phyloP scores from a whole-genome alignment of 805 yeast species.

The Ogataea zsoltii region DNA sequence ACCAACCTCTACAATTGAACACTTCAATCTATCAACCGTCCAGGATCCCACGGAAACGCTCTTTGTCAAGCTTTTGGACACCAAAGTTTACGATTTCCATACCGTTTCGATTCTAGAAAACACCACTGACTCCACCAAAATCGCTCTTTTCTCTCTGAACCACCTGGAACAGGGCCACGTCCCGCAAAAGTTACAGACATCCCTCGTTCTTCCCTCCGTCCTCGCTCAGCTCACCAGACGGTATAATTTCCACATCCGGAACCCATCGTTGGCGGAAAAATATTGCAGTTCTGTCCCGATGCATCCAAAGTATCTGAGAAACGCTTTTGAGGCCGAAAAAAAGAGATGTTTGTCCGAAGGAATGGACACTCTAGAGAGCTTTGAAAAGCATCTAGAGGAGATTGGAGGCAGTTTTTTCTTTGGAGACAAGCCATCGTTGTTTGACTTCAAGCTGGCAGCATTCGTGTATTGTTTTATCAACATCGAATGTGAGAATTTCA shows the following conservation, averaged over 20 bases:
- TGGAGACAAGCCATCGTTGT: slow-evolving; percentile 19
- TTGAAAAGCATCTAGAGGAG: slow-evolving; percentile 11
- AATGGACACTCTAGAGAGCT: slow-evolving; percentile 10
- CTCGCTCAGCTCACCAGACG: slow-evolving; percentile 28
- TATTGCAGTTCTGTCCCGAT: slow-evolving; percentile 8
- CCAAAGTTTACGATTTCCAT: slow-evolving; percentile 51
- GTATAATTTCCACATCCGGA: slow-evolving; percentile 39
- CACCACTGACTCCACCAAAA: not conserved
- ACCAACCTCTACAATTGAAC: slow-evolving; percentile 38
- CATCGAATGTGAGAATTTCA: slow-evolving; percentile 14
- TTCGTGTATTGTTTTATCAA: slow-evolving; percentile 19
- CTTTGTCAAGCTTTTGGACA: slow-evolving; percentile 45
- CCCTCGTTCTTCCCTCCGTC: slow-evolving; percentile 1
- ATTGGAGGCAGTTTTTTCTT: slow-evolving; percentile 10
- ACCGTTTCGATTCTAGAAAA: slow-evolving; percentile 16
- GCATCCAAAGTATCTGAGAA: slow-evolving; percentile 5
- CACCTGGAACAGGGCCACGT: slow-evolving; percentile 1
- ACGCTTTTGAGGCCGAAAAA: slow-evolving; percentile 14
- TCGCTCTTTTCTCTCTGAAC: not conserved
- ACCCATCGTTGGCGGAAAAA: slow-evolving; percentile 31
- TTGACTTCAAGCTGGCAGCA: slow-evolving; percentile 29
- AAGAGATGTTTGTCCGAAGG: slow-evolving; percentile 20
- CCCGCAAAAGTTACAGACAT: not conserved
- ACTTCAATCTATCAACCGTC: slow-evolving; percentile 37
- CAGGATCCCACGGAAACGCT: slow-evolving; percentile 34